Percentiles rank a stretch among this genome's conserved stretches.
phyloP scores from a whole-genome alignment of 768 basidiomycete species.

The Saitozyma sp. region DNA sequence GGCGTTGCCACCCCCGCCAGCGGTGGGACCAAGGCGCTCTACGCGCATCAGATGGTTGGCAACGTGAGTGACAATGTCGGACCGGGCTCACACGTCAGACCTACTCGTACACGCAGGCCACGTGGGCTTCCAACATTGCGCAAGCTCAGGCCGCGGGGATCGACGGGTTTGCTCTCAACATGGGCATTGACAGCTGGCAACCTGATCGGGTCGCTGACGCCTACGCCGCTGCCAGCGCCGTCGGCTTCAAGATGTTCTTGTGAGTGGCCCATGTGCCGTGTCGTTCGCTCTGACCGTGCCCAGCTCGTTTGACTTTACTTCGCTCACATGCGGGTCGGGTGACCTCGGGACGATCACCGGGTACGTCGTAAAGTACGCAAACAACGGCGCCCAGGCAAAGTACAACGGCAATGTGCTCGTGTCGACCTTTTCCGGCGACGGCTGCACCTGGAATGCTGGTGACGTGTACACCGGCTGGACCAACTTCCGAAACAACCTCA shows the following conservation, averaged over 20 bases:
- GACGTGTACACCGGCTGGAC: conserved; percentile 44
- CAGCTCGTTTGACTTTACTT: conserved; percentile 48
- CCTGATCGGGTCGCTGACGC: conserved; percentile 41
- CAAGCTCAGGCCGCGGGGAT: conserved; percentile 49
- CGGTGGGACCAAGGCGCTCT: conserved; percentile 31
- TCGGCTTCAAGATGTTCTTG: conserved; percentile 43
- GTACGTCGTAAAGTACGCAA: conserved; percentile 30
- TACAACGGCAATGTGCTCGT: conserved; percentile 50
- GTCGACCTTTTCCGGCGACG: conserved; percentile 52
- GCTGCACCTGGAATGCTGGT: conserved; percentile 51
- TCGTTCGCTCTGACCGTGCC: conserved; percentile 1
- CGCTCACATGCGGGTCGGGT: conserved; percentile 33
- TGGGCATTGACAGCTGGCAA: conserved; percentile 52
- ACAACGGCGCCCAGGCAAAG: conserved; percentile 44
- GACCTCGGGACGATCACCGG: conserved; percentile 25
- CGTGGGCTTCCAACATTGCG: conserved; percentile 50
- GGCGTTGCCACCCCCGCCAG: conserved; percentile 29
- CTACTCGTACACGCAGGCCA: conserved; percentile 43
- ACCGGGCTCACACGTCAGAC: conserved; percentile 34
- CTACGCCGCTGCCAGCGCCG: conserved; percentile 47
- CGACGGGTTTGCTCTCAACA: conserved; percentile 55
- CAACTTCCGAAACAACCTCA: conserved; percentile 30
- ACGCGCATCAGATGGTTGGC: conserved; percentile 50
- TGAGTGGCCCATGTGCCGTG: conserved; percentile 13
- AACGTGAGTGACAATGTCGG: conserved; percentile 24